phyloP scores from a whole-genome alignment of 202 grass and related monocot species.

The Cymbopogon flexuosus region DNA sequence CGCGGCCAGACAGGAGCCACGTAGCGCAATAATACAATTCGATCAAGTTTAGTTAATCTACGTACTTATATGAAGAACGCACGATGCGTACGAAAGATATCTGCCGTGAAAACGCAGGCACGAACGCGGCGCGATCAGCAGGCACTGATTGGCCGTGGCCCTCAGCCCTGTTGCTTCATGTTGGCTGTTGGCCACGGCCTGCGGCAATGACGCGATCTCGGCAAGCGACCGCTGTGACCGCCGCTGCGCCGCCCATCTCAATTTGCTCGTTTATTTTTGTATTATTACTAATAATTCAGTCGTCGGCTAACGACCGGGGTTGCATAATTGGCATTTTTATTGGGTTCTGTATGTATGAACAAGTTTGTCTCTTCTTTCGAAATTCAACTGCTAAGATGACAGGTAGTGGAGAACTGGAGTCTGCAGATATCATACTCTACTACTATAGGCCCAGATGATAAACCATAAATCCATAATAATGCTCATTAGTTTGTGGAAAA shows the following conservation, averaged over 20 bases:
- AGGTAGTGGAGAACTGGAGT: background rate
- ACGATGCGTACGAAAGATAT: background rate
- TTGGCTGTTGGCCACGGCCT: background rate
- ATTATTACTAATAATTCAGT: background rate
- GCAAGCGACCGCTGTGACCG: slow-evolving; percentile 13
- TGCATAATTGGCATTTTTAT: slow-evolving; percentile 34
- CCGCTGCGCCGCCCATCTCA: background rate
- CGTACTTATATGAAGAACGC: background rate
- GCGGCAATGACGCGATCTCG: slow-evolving; percentile 23
- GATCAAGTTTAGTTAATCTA: background rate
- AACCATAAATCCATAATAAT: too few species aligned
- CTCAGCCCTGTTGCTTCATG: slow-evolving; percentile 7
- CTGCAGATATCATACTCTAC: slow-evolving; percentile 34
- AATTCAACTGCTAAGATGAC: slow-evolving; percentile 25
- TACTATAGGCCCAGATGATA: background rate
- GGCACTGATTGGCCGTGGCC: background rate
- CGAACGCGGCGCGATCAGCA: background rate
- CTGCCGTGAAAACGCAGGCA: background rate
- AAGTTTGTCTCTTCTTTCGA: slow-evolving; percentile 27
- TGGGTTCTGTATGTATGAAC: slow-evolving; percentile 17
- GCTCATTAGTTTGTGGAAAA: background rate
- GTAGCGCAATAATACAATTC: too few species aligned
- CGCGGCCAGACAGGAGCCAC: background rate
- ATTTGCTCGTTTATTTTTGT: background rate
- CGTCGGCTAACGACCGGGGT: background rate